phyloP scores from a whole-genome alignment of 2,329 filamentous ascomycete species.

The Fusarium devonianum region DNA sequence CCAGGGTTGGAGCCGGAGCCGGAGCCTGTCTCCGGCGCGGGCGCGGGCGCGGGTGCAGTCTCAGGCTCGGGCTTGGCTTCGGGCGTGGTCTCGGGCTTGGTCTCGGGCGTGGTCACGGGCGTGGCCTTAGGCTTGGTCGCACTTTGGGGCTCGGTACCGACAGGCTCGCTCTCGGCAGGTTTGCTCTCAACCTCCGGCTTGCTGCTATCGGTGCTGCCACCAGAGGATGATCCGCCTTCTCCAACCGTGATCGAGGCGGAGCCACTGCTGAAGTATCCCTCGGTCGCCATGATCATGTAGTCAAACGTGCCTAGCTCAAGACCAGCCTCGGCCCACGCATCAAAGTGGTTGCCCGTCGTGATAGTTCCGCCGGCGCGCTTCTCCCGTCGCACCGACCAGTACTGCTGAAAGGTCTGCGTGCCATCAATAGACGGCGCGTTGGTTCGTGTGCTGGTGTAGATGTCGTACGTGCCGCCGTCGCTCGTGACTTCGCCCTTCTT shows the following conservation, averaged over 20 bases:
- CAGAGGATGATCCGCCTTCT: constrained; percentile 42
- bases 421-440: constrained; percentile 56
- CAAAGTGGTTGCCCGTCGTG: constrained; percentile 58
- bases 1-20: not conserved
- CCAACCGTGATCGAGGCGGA: constrained; percentile 54
- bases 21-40: not conserved
- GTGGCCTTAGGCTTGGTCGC: constrained; percentile 13
- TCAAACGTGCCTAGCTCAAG: constrained; percentile 56
- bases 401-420: constrained; percentile 59
- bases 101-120: too few relatives aligned
- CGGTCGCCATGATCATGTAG: constrained; percentile 62
- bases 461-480: constrained; percentile 48
- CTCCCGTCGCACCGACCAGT: constrained; percentile 56
- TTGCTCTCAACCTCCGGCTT: constrained; percentile 5
- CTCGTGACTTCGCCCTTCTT: constrained; percentile 44
- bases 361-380: constrained; percentile 60
- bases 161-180: not conserved
- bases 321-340: constrained; percentile 57
- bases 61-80: too few relatives aligned
- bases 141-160: not conserved
- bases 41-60: not conserved
- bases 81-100: not conserved
- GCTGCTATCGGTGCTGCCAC: constrained; percentile 12
- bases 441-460: constrained; percentile 46
- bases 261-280: constrained; percentile 60